These are phyloP conservation scores for Trichoderma orchidacearum DNA, from an alignment of 495 filamentous ascomycete species.

Conservation along the genomic window DNA sequence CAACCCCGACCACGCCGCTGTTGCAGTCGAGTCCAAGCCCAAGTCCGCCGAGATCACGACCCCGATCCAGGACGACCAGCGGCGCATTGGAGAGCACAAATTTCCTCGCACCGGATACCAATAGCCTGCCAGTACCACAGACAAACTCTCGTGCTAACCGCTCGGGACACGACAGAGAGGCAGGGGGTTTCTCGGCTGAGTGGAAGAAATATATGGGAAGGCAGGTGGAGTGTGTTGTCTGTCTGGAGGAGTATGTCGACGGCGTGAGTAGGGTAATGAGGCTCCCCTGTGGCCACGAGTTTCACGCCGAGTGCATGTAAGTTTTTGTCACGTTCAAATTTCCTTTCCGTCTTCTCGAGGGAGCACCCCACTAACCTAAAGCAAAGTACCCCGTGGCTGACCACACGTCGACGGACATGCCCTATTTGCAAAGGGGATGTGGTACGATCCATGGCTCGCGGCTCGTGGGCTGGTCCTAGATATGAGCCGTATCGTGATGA, in stretches of 20 bases:
- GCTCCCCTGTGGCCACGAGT: conserved; percentile 95
- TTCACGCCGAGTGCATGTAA: conserved; percentile 98
- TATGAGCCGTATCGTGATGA: conserved; percentile 34
- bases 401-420: conserved; percentile 84
- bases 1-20: conserved; percentile 66
- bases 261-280: conserved; percentile 94
- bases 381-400: conserved; percentile 89
- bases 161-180: conserved; percentile 36
- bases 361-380: conserved; percentile 11
- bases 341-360: not conserved
- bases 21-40: conserved; percentile 43
- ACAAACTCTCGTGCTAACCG: conserved; percentile 9
- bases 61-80: conserved; percentile 53
- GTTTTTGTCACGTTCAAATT: too few relatives aligned
- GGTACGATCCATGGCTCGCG: conserved; percentile 45
- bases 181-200: conserved; percentile 35
- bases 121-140: conserved; percentile 18
- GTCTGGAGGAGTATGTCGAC: conserved; percentile 91
- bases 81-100: conserved; percentile 35
- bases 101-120: conserved; percentile 15
- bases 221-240: conserved; percentile 94
- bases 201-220: conserved; percentile 74
- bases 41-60: conserved; percentile 30
- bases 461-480: conserved; percentile 23
- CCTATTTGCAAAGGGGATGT: conserved; percentile 98